Evolutionary conservation across 2,329 filamentous ascomycete species (phyloP).

Genomic region (Aspergillus aculeatus): DNA sequence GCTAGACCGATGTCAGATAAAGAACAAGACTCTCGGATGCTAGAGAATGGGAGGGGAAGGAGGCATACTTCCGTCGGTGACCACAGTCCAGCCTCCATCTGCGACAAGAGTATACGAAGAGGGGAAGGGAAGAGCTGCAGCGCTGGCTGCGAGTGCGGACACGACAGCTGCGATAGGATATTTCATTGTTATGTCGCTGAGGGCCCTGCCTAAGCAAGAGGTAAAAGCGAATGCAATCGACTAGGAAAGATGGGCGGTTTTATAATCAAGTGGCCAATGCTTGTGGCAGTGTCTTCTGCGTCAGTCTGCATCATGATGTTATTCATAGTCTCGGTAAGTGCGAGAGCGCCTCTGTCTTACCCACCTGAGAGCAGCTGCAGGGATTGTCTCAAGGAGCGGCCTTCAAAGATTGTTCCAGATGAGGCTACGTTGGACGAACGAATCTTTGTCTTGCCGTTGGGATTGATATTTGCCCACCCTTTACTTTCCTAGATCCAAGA

Average conservation of each 20-base stretch:
- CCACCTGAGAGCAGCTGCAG: neutral
- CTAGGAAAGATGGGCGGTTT: neutral
- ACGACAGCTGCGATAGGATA: neutral
- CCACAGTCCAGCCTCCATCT: conserved; percentile 1
- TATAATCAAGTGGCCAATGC: neutral
- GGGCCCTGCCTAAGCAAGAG: neutral
- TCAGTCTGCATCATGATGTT: neutral
- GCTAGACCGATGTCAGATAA: neutral
- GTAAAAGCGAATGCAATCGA: neutral
- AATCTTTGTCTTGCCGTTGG: no score
- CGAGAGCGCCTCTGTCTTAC: neutral
- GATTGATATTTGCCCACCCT: no score
- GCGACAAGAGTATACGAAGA: conserved; percentile 2
- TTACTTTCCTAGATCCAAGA: neutral
- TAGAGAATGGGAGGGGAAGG: neutral
- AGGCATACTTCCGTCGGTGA: neutral
- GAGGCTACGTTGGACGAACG: no score
- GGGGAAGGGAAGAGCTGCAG: neutral
- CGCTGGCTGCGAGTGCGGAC: neutral
- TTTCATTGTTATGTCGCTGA: neutral
- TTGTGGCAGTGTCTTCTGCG: neutral
- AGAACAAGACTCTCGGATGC: neutral
- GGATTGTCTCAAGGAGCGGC: neutral
- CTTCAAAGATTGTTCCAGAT: neutral
- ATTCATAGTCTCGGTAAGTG: neutral